Percentiles rank a stretch among this genome's conserved stretches.
phyloP scores from a whole-genome alignment of 768 basidiomycete species.

The Psilocybe cyanescens region DNA sequence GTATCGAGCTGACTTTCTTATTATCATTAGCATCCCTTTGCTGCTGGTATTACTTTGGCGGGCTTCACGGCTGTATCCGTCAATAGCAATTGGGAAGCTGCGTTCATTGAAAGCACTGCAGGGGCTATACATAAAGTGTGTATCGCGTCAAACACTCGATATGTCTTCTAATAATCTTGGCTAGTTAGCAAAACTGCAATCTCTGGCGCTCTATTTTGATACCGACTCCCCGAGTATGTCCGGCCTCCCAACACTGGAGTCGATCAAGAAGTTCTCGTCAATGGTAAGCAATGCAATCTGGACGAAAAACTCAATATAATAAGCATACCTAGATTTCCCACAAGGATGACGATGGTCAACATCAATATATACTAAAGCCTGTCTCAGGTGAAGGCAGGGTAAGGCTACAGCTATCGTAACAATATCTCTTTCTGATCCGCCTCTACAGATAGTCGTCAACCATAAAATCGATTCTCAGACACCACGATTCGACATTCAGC shows the following conservation, averaged over 20 bases:
- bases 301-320: background rate
- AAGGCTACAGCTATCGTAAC: conserved; percentile 24
- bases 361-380: conserved; percentile 95
- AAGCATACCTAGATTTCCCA: conserved; percentile 43
- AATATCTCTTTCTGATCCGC: background rate
- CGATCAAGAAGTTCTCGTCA: conserved; percentile 70
- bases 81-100: conserved; percentile 83
- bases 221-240: conserved; percentile 86
- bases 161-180: conserved; percentile 4
- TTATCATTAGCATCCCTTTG: conserved; percentile 82
- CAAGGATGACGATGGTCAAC: conserved; percentile 54
- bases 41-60: conserved; percentile 86
- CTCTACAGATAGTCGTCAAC: conserved; percentile 74
- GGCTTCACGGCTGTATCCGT: conserved; percentile 91
- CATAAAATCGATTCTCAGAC: conserved; percentile 72
- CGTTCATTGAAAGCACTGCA: conserved; percentile 90
- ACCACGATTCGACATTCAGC: conserved; percentile 85
- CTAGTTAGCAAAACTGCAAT: conserved; percentile 84
- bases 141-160: background rate
- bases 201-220: conserved; percentile 92
- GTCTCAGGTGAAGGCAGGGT: conserved; percentile 95
- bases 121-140: conserved; percentile 88
- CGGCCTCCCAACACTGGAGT: conserved; percentile 64
- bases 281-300: conserved; percentile 51
- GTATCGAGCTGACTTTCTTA: conserved; percentile 2